Conservation (phyloP, 495 filamentous ascomycete species). For the Trichoderma virens region DNA sequence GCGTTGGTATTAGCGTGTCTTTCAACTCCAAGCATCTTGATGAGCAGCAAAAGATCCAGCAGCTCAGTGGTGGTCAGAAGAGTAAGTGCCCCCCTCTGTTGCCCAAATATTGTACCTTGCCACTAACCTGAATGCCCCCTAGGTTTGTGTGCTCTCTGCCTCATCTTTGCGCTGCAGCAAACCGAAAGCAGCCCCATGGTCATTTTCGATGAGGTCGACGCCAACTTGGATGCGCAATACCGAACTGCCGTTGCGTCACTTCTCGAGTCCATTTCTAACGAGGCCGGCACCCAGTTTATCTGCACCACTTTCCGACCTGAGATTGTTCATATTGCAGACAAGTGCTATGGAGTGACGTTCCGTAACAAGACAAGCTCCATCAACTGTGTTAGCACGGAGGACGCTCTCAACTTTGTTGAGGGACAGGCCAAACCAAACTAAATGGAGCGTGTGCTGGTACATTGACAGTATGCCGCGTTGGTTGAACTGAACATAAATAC, state of each 20-base stretch:
- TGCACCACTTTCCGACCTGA: slow-evolving; percentile 95
- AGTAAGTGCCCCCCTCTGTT: slow-evolving; percentile 45
- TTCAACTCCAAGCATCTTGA: slow-evolving; percentile 96
- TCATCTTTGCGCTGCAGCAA: slow-evolving; percentile 98
- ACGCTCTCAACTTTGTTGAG: slow-evolving; percentile 90
- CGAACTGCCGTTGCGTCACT: slow-evolving; percentile 87
- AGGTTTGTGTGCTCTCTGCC: slow-evolving; percentile 89
- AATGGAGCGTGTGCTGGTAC: not conserved
- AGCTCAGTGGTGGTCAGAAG: slow-evolving; percentile 96
- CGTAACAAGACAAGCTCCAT: slow-evolving; percentile 87
- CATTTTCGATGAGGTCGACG: slow-evolving; percentile 98
- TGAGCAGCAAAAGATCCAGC: slow-evolving; percentile 95
- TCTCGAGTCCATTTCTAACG: slow-evolving; percentile 64
- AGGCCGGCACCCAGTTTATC: slow-evolving; percentile 61
- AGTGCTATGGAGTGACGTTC: slow-evolving; percentile 96
- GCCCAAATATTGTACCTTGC: slow-evolving; percentile 19
- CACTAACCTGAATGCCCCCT: slow-evolving; percentile 1
- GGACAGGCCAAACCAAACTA: slow-evolving; percentile 35
- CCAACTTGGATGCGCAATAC: slow-evolving; percentile 96
- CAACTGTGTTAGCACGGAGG: slow-evolving; percentile 77
- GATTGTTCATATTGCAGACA: slow-evolving; percentile 90
- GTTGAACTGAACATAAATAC: not conserved
- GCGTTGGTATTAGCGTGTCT: slow-evolving; percentile 95
- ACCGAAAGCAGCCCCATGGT: slow-evolving; percentile 98
- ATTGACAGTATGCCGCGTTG: not conserved